Percentiles rank a stretch among this genome's conserved stretches.
Conservation (phyloP, 495 filamentous ascomycete species). For the Cercophora scortea region DNA sequence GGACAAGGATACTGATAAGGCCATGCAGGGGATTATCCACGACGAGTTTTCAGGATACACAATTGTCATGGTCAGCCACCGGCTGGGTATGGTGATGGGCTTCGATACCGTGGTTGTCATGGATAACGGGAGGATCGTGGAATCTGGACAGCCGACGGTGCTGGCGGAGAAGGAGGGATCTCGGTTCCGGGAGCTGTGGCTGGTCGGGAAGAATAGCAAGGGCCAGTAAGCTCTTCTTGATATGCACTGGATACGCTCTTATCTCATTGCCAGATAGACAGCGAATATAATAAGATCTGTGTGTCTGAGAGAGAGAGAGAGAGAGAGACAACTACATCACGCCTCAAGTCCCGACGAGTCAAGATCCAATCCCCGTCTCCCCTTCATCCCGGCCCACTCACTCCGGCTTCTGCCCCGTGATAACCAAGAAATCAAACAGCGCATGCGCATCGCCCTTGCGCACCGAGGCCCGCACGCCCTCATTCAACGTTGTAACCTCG, state of each 20-base stretch:
- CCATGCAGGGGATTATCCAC: conserved; percentile 37
- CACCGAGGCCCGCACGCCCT: conserved; percentile 15
- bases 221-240: no score
- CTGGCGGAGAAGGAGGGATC: conserved; percentile 21
- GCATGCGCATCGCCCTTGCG: conserved; percentile 13
- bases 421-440: conserved; percentile 14
- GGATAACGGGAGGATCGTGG: conserved; percentile 33
- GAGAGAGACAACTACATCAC: no score
- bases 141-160: conserved; percentile 29
- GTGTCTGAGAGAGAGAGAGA: no score
- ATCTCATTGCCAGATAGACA: no score
- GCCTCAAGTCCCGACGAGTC: no score
- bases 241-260: no score
- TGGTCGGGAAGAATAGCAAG: conserved; percentile 8
- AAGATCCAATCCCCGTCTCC: neutral
- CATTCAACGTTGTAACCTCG: conserved; percentile 21
- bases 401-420: conserved; percentile 12
- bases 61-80: conserved; percentile 40
- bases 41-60: conserved; percentile 38
- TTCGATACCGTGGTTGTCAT: conserved; percentile 18
- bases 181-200: conserved; percentile 29
- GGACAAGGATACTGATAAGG: conserved; percentile 35
- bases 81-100: conserved; percentile 29
- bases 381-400: neutral
- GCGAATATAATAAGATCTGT: no score